phyloP scores from a whole-genome alignment of 441 rosid genomes.

The Theobroma grandiflorum region DNA sequence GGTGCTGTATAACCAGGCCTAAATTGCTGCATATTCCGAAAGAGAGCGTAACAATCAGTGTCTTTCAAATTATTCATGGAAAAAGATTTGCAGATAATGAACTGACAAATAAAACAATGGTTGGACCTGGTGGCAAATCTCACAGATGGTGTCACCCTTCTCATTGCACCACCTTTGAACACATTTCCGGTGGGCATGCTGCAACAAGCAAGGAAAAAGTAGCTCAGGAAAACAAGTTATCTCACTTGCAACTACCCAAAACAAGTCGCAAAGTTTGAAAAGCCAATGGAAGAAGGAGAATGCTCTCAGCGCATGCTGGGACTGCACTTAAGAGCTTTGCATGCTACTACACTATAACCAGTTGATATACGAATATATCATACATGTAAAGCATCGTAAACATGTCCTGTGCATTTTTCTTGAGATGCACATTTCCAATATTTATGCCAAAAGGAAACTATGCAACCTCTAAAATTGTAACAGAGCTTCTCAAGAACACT shows the following conservation, averaged over 20 bases:
- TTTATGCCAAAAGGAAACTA: not conserved
- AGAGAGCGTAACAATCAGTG: constrained; percentile 7
- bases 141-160: constrained; percentile 84
- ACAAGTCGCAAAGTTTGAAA: constrained; percentile 1
- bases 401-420: not conserved
- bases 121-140: constrained; percentile 81
- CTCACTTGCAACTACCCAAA: not conserved
- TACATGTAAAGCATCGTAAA: not conserved
- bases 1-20: constrained; percentile 71
- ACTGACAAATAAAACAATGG: constrained; percentile 19
- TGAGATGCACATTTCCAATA: not conserved
- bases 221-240: not conserved
- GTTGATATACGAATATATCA: not conserved
- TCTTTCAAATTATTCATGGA: constrained; percentile 2
- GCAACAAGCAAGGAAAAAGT: constrained; percentile 25
- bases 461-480: not conserved
- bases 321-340: not conserved
- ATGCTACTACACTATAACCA: not conserved
- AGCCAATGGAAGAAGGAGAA: not conserved
- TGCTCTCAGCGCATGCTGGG: not conserved
- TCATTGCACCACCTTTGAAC: constrained; percentile 90
- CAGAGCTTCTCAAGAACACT: not conserved
- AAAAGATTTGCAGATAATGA: not conserved
- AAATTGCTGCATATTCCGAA: constrained; percentile 58
- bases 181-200: constrained; percentile 87